Evolutionary conservation across 1,284 basidiomycete genomes (phyloP), one percentile per base, ranked within the genome.

Genomic region (Porodaedalea pini): DNA sequence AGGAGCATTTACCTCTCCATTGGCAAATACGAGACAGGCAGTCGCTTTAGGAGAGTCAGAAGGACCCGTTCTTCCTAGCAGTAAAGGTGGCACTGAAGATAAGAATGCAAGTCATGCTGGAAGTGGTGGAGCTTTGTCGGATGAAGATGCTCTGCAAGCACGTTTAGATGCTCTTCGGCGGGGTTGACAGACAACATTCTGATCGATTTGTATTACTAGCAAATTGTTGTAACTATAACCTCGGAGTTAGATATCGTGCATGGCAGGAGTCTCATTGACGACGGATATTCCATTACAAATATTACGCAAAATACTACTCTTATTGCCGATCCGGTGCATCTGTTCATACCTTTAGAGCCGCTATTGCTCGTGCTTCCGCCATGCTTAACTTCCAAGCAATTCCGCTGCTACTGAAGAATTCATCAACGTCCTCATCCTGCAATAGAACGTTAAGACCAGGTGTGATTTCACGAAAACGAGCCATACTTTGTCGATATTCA

Each of bases 371-470:
- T 58, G 89, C 92, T 65, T 96, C 93, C 56, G 86, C 80, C 64
- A 85, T 78, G 60, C 79, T 86, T 56, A 96, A 69, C 65, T 89
- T 87, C 93, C 93, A 96, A 15, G 85, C 81, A 61, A 95, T 92
- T n/a, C 93, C 93, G 7, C 91, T 94, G 56, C 89, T 85, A 62
- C 89, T 91, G 71, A 93, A 95, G 68, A 96, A 95, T 58, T 94
- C 92, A 62, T 92, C 90, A 2, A 93, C 85, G 64, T 94, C 90
- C 70, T 95, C 93, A 64, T 94, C 92, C 89, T 93, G 62, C 32
- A 50, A 52, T 51, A 17, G 45, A 61, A 29, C 34, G 39, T 31
- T 43, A 19, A 61, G 23, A 59, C 32, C 21, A 34, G 64, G 44
- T 25, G n/a, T 37, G 49, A 55, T 37, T n/a, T n/a, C 13, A 40